Evolutionary conservation across 306 rosid genomes (phyloP), one percentile per base, ranked within the genome.

Genomic region (Abrus pulchellus): DNA sequence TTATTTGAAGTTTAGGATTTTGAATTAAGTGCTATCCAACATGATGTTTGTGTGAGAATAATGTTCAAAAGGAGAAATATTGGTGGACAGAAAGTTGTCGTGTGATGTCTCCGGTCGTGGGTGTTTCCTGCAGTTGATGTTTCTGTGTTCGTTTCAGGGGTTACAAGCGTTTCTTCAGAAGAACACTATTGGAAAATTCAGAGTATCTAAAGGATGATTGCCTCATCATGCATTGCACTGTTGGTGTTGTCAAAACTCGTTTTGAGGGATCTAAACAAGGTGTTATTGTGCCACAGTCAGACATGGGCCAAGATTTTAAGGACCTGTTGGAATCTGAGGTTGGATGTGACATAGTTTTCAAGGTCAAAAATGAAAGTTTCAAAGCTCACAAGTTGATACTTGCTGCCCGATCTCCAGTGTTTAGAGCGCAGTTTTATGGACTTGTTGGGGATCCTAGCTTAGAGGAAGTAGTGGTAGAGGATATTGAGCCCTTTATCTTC

Each of bases 171-270:
- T 94, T 94, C 80, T 93, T 87, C 84, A 84, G 90, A 76, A 89
- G 98, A 82, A 9, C 86, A n/a, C 13, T 75, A 5, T 83, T 94
- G 47, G 98, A 94, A 77, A 83, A 65, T 34, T 94, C 98, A 0
- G 98, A 94, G 70, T 94, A 81, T 85, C 87, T 94, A 76, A 92
- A 92, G 91, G 86, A 92, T 83, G 97, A 94, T 88, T 94, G 96
- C 85, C 93, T 94, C 68, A 79, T 90, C 55, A 89, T 94, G 91
- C 89, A 89, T 56, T 94, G 98, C 80, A 94, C 97, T 76, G 98
- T 94, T 84, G 98, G 98, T 82, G 98, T 94, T 66, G 98, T 94
- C 41, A 87, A 89, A 84, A 92, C 92, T 53, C 97, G 89, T 72
- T 90, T 90, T 49, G 92, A 92, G 82, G 88, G 88, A 30, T 84